These are phyloP conservation scores for Xylaria curta DNA, from an alignment of 495 filamentous ascomycete species.

Conservation along the genomic window DNA sequence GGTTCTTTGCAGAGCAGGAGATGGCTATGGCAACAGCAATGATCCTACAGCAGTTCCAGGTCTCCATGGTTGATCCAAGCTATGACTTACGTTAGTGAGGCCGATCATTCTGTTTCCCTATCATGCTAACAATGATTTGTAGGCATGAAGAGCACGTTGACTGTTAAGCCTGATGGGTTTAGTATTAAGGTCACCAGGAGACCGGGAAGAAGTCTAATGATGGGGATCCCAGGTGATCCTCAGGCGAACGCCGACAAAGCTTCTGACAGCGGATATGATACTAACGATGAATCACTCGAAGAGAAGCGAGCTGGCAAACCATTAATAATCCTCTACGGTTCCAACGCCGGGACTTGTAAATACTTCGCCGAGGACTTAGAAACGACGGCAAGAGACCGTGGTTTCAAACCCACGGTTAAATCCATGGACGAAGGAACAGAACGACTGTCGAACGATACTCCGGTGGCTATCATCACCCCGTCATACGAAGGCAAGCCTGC, in stretches of 20 bases:
- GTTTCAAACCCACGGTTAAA: slow-evolving; percentile 52
- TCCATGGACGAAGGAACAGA: slow-evolving; percentile 62
- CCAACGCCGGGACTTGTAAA: slow-evolving; percentile 73
- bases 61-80: slow-evolving; percentile 54
- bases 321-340: slow-evolving; percentile 70
- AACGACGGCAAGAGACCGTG: slow-evolving; percentile 58
- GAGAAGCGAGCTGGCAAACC: slow-evolving; percentile 14
- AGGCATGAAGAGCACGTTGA: slow-evolving; percentile 64
- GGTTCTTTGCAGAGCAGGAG: slow-evolving; percentile 62
- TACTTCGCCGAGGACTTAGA: slow-evolving; percentile 65
- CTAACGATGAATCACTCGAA: not conserved
- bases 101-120: slow-evolving; percentile 44
- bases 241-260: slow-evolving; percentile 36
- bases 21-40: slow-evolving; percentile 52
- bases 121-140: not conserved
- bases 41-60: slow-evolving; percentile 59
- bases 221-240: slow-evolving; percentile 13
- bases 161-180: slow-evolving; percentile 71
- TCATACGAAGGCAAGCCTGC: slow-evolving; percentile 70
- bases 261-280: not conserved
- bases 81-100: slow-evolving; percentile 64
- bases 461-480: slow-evolving; percentile 64
- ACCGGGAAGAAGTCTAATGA: slow-evolving; percentile 56
- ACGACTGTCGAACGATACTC: slow-evolving; percentile 62
- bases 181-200: slow-evolving; percentile 59